Base-by-base conservation (phyloP, 306 rosid species). In the Cercis canadensis region DNA sequence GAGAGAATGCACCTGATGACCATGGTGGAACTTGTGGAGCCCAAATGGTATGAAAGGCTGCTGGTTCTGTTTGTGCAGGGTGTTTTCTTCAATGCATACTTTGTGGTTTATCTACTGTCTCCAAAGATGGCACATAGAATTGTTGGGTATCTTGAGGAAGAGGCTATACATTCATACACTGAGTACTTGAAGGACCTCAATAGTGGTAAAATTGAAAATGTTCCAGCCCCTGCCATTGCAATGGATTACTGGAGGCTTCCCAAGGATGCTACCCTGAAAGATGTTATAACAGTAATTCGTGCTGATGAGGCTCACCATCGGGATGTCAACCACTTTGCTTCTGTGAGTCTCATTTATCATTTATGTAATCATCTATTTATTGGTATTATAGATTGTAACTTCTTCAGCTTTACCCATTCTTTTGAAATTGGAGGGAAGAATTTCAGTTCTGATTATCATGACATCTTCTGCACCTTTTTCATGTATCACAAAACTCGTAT, bases 1-100 rank as follows among this genome's bases (percentile, higher is more conserved):
- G 85, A 76, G 79, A 76, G 85, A 46, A 76, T 81, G 85, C 85
- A 81, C 65, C 67, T 81, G 54, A 81, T 76, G 85, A 81, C 85
- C 5, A 81, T 81, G 82, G 79, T 81, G 40, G 85, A 81, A 67
- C 79, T 81, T 2, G 85, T 81, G 31, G 43, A 81, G 36, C 85
- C 85, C 9, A 70, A 37, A 16, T 81, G 85, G 85, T 62, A 81
- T 14, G 85, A 81, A 74, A 69, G 85, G 18, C 65, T 76, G n/a
- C 69, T 81, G 69, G 82, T 81, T 62, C 82, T 81, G 8, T 3
- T 76, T 11, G 85, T 76, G 56, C 85, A 81, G 76, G 85, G 85
- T 49, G 82, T 76, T 19, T 81, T 81, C 85, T 81, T 81, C 69
- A 81, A 81, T 62, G 78, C 69, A 49, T 81, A 43, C 79, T 81